Base-by-base conservation (phyloP, 164 flowering plant genomes). In the Tinospora cordifolia region DNA sequence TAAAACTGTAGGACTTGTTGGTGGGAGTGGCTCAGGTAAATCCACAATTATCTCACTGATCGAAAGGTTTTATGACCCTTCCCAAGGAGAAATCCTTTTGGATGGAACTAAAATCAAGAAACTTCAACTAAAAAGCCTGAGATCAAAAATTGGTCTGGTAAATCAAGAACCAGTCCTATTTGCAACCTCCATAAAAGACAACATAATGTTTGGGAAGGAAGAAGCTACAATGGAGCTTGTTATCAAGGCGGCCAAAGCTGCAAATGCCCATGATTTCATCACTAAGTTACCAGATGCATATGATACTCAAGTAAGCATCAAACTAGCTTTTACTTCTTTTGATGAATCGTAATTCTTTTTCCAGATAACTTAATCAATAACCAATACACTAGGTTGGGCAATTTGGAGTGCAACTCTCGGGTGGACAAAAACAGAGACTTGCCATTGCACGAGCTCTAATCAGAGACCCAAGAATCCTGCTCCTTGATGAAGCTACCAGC, bases 21-120 rank as follows among this genome's bases (percentile, higher is more conserved):
- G 89, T 11, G 69, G 79, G 9, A 84, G 86, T 68, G 88, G 88
- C 8, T 78, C 82, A 5, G 88, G 87, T 3, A 85, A 85, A 65
- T 71, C 79, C 3, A 85, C 87, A 10, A 69, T 82, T 17, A 69
- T 85, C 1, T 41, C 74, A 3, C 70, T 85, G 73, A 67, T 85
- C 2, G 76, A 81, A 70, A 75, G 88, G 39, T 84, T 85, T 66
- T 85, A 85, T 71, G 87, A 85, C 36, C 84, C 85, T 6, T 41
- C 51, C 15, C n/a, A 27, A 63, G 88, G 88, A 36, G 74, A 82
- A 17, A 74, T 84, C 13, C 65, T 79, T 6, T 30, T 85, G n/a
- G 87, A 83, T 72, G 82, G 82, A n/a, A 34, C 63, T 7, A 75
- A 67, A 41, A 78, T 81, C 54, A 78, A 70, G 69, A 74, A 27